Evolutionary conservation across 1,284 basidiomycete genomes (phyloP), one percentile per base, ranked within the genome.

Genomic region (Anthracocystis walkeri): DNA sequence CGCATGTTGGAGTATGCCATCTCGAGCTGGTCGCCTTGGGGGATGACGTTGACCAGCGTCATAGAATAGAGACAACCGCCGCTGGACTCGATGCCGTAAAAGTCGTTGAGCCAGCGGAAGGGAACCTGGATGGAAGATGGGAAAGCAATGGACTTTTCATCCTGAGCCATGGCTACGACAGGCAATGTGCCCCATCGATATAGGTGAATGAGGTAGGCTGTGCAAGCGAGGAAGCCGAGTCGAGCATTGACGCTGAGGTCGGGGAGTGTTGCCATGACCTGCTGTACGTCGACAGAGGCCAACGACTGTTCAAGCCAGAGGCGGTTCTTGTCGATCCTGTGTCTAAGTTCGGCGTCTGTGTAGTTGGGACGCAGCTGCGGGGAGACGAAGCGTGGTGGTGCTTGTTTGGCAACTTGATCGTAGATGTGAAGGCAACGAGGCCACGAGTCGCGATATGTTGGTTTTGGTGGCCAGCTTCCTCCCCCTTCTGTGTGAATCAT

Each of bases 1-100:
- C 66, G 62, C 72, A 75, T 75, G 63, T 75, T 75, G 63, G 72
- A 65, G 42, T 75, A 75, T 1, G 62, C 62, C 62, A 75, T 46
- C 21, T 75, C 72, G 31, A 58, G 53, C 0, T 51, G 23, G 12
- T 63, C 53, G 18, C 16, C 54, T 4, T 49, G 12, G 0, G 51
- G 52, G 12, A 68, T 44, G 38, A 75, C 59, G 41, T 75, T 75
- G 66, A 75, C 59, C n/a, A 75, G 48, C 14, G 72, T 75, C 72
- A 75, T 75, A 48, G 62, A 62, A 53, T 58, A 75, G 46, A 75
- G 66, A 29, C 72, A 75, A 8, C 72, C 72, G 45, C 72, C 72
- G 48, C 54, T 69, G 4, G 72, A 75, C 35, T 61, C 62, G 59
- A 75, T 75, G 33, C 72, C 72, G 42, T 69, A 75, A 25, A 69